Percentiles rank a stretch among this genome's conserved stretches.
Evolutionary conservation across 768 basidiomycete species (phyloP).

Genomic region (Leccinum barrowsii): DNA sequence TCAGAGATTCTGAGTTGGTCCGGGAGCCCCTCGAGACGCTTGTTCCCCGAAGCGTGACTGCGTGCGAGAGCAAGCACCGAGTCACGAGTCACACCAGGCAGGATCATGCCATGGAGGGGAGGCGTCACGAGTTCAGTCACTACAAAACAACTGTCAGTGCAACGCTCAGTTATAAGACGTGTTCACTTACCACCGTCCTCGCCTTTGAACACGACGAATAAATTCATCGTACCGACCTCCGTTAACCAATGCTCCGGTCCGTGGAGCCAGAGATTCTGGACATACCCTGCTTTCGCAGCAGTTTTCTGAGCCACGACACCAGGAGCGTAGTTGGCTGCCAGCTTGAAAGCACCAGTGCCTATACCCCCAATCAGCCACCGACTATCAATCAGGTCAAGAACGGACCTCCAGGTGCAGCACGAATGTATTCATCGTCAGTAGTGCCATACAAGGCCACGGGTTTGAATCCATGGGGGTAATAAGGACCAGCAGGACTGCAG

Average conservation of each 20-base stretch:
- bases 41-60: constrained; percentile 50
- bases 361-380: constrained; percentile 3
- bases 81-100: constrained; percentile 68
- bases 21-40: constrained; percentile 49
- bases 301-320: constrained; percentile 80
- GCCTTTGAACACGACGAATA: constrained; percentile 76
- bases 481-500: constrained; percentile 67
- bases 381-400: background rate
- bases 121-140: constrained; percentile 62
- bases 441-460: constrained; percentile 85
- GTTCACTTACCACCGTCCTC: constrained; percentile 55
- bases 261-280: constrained; percentile 87
- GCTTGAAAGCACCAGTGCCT: constrained; percentile 86
- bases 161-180: background rate
- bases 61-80: constrained; percentile 46
- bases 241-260: constrained; percentile 55
- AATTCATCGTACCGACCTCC: constrained; percentile 89
- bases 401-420: constrained; percentile 80
- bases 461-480: constrained; percentile 85
- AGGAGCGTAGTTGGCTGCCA: constrained; percentile 87
- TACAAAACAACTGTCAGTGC: constrained; percentile 16
- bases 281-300: constrained; percentile 74
- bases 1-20: constrained; percentile 59
- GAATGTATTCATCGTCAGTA: constrained; percentile 61
- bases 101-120: constrained; percentile 60